A percentile compares a stretch with the other conserved stretches of the same genome.
Conservation (phyloP, 768 basidiomycete genomes). For the Dentipellis sp. region DNA sequence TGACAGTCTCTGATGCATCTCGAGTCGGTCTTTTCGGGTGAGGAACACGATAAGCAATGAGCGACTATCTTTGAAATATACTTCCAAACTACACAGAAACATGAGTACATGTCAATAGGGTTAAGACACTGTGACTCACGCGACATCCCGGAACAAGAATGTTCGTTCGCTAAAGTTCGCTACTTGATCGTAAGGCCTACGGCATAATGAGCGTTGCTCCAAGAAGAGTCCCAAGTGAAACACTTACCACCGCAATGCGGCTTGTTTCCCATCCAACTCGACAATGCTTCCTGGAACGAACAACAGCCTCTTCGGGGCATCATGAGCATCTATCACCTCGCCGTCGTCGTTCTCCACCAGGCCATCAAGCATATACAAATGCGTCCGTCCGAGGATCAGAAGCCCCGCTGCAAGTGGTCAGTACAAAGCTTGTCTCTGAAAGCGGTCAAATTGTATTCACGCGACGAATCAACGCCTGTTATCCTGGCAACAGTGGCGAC, state of each 20-base stretch:
- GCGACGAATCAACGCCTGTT: constrained; percentile 86
- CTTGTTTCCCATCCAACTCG: constrained; percentile 70
- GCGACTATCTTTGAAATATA: constrained; percentile 89
- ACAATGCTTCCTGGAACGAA: constrained; percentile 80
- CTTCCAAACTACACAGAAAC: constrained; percentile 51
- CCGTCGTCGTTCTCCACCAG: constrained; percentile 81
- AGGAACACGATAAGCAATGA: constrained; percentile 80
- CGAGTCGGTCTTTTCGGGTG: constrained; percentile 53
- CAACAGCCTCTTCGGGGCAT: constrained; percentile 74
- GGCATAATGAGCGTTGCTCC: not conserved
- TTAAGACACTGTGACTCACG: constrained; percentile 39
- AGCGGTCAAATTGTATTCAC: constrained; percentile 34
- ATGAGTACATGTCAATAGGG: not conserved
- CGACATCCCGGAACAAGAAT: constrained; percentile 88
- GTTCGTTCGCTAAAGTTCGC: constrained; percentile 70
- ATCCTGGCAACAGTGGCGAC: constrained; percentile 82
- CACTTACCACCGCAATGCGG: constrained; percentile 73
- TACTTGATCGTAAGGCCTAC: constrained; percentile 74
- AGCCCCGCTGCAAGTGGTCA: constrained; percentile 53
- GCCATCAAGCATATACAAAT: constrained; percentile 87
- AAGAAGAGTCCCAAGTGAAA: not conserved
- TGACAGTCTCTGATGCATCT: constrained; percentile 45
- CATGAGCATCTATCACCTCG: constrained; percentile 80
- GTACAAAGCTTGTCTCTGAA: not conserved
- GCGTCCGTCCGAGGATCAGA: constrained; percentile 76